Percentiles rank a stretch among this genome's conserved stretches.
Evolutionary conservation across 495 filamentous ascomycete genomes (phyloP).

Genomic region (Hyaloscypha variabilis): DNA sequence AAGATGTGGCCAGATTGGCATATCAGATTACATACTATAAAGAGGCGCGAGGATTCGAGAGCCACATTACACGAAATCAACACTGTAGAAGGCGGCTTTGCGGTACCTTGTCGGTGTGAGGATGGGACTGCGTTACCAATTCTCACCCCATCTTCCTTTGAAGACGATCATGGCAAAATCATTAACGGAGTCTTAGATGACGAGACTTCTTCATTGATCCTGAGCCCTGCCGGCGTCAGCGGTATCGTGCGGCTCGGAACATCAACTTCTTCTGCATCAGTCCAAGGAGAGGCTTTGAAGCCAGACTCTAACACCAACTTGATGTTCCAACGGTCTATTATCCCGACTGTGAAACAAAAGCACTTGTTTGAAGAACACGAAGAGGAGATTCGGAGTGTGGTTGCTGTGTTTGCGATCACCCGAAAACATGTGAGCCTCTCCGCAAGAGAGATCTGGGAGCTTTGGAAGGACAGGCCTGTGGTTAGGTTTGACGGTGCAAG

Average conservation of each 20-base stretch:
- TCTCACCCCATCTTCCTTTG: not conserved
- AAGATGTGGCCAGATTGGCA: constrained; percentile 50
- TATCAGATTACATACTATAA: constrained; percentile 49
- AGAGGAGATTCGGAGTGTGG: constrained; percentile 1
- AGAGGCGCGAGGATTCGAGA: constrained; percentile 37
- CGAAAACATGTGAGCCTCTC: not conserved
- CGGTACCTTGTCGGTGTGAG: constrained; percentile 50
- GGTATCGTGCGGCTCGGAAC: constrained; percentile 45
- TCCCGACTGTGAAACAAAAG: constrained; percentile 42
- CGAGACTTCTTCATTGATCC: not conserved
- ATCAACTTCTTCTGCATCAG: constrained; percentile 38
- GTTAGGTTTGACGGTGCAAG: not conserved
- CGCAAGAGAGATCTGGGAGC: not conserved
- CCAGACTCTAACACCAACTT: constrained; percentile 63
- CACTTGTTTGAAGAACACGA: not conserved
- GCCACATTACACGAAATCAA: constrained; percentile 30
- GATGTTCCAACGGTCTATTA: constrained; percentile 52
- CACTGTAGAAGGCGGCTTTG: constrained; percentile 56
- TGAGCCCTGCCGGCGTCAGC: not conserved
- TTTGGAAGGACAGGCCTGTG: constrained; percentile 6
- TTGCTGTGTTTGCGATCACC: constrained; percentile 14
- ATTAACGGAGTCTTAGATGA: not conserved
- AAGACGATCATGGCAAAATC: not conserved
- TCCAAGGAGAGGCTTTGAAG: constrained; percentile 47
- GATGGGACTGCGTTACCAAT: constrained; percentile 39